These are phyloP conservation scores for Phyllosticta paracitricarpa DNA, from an alignment of 2,329 filamentous ascomycete genomes.

Conservation along the genomic window DNA sequence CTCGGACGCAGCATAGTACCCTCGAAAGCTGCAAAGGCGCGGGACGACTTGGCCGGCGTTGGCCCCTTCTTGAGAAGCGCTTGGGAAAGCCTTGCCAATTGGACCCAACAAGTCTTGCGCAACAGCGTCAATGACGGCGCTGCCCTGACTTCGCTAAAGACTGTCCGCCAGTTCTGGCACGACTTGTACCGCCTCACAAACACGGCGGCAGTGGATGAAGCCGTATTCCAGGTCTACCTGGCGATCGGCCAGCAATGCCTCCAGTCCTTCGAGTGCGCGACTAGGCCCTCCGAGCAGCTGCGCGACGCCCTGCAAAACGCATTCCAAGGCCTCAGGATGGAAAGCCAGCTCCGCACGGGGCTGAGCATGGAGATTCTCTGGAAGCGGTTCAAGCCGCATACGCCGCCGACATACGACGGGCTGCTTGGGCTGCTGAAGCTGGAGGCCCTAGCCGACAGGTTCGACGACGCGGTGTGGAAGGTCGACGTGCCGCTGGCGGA, in stretches of 20 bases:
- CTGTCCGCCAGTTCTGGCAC: conserved; percentile 34
- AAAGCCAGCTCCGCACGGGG: conserved; percentile 64
- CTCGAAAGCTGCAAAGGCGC: conserved; percentile 7
- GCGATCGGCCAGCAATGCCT: conserved; percentile 21
- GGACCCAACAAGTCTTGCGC: conserved; percentile 7
- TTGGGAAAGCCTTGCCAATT: not conserved
- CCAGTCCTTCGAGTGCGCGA: conserved; percentile 7
- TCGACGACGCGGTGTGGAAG: conserved; percentile 33
- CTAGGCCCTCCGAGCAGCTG: conserved; percentile 17
- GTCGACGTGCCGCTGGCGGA: conserved; percentile 22
- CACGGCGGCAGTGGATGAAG: conserved; percentile 36
- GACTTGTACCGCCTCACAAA: conserved; percentile 29
- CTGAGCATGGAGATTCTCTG: conserved; percentile 73
- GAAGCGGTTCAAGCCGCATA: conserved; percentile 57
- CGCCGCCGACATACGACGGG: conserved; percentile 30
- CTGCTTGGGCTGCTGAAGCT: conserved; percentile 32
- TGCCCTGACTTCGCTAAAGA: conserved; percentile 16
- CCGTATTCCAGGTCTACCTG: conserved; percentile 46
- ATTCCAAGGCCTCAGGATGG: conserved; percentile 47
- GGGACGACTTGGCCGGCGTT: conserved; percentile 12
- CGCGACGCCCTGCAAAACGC: conserved; percentile 17
- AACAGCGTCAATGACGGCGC: not conserved
- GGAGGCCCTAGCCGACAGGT: conserved; percentile 35
- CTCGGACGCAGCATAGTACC: conserved; percentile 14
- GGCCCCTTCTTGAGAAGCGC: conserved; percentile 12